Evolutionary conservation across 1,284 basidiomycete genomes (phyloP), one percentile per base, ranked within the genome.

Genomic region (Pseudozyma thailandica): DNA sequence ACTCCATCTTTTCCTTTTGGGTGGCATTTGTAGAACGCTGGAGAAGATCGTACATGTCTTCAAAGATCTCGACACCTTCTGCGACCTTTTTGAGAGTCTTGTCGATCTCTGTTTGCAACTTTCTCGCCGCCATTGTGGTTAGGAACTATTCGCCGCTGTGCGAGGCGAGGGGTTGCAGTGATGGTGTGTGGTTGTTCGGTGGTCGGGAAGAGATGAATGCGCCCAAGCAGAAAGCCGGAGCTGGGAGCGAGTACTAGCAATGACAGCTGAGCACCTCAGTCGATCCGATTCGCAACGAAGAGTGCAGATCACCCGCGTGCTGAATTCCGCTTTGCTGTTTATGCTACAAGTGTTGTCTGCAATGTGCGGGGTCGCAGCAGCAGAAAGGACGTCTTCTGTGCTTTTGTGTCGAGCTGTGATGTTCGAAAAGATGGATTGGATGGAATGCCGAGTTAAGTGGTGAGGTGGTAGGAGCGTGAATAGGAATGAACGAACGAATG

Each of bases 1-100:
- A 68, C 66, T 83, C 82, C 44, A 82, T 72, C 70, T 83, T 83
- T 49, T 82, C 80, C 74, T 82, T 83, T 38, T 82, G 82, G 6
- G 79, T 78, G 43, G 77, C 74, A 45, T 82, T 83, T 39, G 77
- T 66, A 8, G 81, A 77, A 18, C 65, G 44, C 46, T 82, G 81
- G 21, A 83, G 68, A 49, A 82, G 82, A 27, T 83, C 82, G 50
- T 82, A 81, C 42, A 78, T 72, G 43, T 73, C 76, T 74, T 83
- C 81, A 47, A 83, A 83, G 45, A 74, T 63, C 56, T 79, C 79
- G 57, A 83, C 82, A 31, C 82, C 82, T 56, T 83, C 81, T 35
- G 74, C 70, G 51, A 82, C 79, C 64, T 77, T 78, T 53, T 82
- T 82, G 43, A 82, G 70, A 31, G 80, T 82, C 54, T 79, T 75